Conservation (phyloP, 2,329 filamentous ascomycete species). For the Penicillium fuscoglaucum region DNA sequence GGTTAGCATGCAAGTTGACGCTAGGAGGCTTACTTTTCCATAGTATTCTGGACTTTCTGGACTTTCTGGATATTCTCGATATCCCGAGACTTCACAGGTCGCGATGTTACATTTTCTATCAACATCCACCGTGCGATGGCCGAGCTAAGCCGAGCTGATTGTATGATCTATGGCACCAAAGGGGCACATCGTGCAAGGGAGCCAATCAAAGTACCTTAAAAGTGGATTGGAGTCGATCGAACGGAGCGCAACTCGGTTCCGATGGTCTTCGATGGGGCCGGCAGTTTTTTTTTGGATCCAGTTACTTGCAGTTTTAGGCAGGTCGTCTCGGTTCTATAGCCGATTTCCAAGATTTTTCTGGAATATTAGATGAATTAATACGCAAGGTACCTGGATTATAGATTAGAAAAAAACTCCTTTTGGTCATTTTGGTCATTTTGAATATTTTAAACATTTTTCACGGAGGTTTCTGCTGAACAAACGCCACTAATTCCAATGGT, state of each 20-base stretch:
- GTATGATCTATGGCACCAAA: not conserved
- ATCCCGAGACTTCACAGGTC: not conserved
- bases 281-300: slow-evolving; percentile 1
- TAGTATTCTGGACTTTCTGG: no score
- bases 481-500: not conserved
- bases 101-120: not conserved
- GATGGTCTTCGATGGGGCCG: not conserved
- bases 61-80: not conserved
- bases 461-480: not conserved
- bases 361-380: not conserved
- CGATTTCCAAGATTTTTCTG: no score
- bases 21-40: not conserved
- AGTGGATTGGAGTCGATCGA: slow-evolving; percentile 13
- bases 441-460: not conserved
- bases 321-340: not conserved
- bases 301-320: slow-evolving; percentile 13
- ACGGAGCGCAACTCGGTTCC: slow-evolving; percentile 8
- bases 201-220: not conserved
- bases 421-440: no score
- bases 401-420: no score
- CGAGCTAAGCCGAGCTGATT: not conserved
- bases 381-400: no score
- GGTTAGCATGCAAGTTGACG: not conserved
- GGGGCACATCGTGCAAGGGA: not conserved
- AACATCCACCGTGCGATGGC: not conserved